Percentiles rank a stretch among this genome's conserved stretches.
Evolutionary conservation across 805 yeast genomes (phyloP).

Genomic region (Kregervanrija delftensis): DNA sequence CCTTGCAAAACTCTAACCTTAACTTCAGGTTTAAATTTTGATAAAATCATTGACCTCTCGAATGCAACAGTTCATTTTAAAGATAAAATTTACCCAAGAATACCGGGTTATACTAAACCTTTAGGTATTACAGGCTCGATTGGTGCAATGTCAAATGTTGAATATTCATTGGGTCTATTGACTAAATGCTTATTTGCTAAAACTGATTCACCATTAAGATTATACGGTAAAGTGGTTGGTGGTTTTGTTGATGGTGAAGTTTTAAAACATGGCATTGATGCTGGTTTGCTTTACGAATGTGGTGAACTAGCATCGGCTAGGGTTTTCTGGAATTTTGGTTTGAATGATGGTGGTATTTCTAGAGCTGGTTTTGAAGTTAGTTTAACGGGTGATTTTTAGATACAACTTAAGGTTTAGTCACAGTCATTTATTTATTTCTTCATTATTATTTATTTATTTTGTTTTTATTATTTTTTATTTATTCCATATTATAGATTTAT

Average conservation of each 20-base stretch:
- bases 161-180: conserved; percentile 8
- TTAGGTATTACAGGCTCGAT: conserved; percentile 10
- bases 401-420: not conserved
- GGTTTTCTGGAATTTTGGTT: conserved; percentile 5
- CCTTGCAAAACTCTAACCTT: conserved; percentile 41
- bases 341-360: not conserved
- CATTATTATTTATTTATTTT: not conserved
- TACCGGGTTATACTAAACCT: conserved; percentile 18
- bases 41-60: conserved; percentile 41
- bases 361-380: conserved; percentile 13
- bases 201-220: conserved; percentile 9
- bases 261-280: conserved; percentile 10
- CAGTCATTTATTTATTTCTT: not conserved
- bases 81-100: conserved; percentile 71
- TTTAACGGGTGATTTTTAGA: conserved; percentile 11
- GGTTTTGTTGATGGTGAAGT: conserved; percentile 1
- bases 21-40: conserved; percentile 44
- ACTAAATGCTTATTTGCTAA: conserved; percentile 6
- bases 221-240: conserved; percentile 8
- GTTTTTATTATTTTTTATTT: not conserved
- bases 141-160: conserved; percentile 11
- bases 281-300: conserved; percentile 10
- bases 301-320: conserved; percentile 8
- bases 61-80: conserved; percentile 44
- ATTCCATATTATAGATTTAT: not conserved